Evolutionary conservation across 768 basidiomycete genomes (phyloP).

Genomic region (Phylloporus rhodoxanthus): DNA sequence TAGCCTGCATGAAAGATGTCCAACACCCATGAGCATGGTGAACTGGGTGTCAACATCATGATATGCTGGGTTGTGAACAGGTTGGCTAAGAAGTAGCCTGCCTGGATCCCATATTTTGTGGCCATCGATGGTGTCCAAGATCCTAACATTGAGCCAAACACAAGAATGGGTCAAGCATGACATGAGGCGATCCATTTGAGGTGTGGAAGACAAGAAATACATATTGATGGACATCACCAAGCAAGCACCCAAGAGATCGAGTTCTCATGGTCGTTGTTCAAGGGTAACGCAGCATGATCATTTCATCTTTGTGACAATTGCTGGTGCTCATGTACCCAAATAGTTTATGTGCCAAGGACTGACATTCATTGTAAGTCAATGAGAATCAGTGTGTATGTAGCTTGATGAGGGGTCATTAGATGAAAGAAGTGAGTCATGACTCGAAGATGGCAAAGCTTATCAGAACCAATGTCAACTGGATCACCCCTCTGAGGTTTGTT

Average conservation of each 20-base stretch:
- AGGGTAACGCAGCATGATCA: constrained; percentile 70
- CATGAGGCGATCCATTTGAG: constrained; percentile 74
- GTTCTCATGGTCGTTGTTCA: constrained; percentile 76
- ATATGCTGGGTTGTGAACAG: no score
- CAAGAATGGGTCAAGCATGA: constrained; percentile 60
- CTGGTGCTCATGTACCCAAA: constrained; percentile 2
- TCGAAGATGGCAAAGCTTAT: constrained; percentile 62
- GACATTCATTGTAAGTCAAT: constrained; percentile 59
- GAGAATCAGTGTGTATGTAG: background rate
- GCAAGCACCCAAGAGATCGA: constrained; percentile 54
- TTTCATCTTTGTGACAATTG: background rate
- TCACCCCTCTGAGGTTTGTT: constrained; percentile 61
- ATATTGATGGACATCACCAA: constrained; percentile 59
- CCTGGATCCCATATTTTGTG: no score
- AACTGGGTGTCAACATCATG: no score
- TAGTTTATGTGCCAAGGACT: constrained; percentile 87
- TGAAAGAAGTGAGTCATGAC: constrained; percentile 79
- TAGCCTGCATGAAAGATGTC: no score
- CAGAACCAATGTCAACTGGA: constrained; percentile 78
- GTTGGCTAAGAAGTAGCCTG: no score
- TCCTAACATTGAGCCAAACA: no score
- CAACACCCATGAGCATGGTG: no score
- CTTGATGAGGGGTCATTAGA: constrained; percentile 35
- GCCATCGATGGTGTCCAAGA: no score
- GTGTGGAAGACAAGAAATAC: constrained; percentile 74